These are phyloP conservation scores for Chaetomiaceae sp. DNA, from an alignment of 2,329 filamentous ascomycete genomes.

Conservation along the genomic window DNA sequence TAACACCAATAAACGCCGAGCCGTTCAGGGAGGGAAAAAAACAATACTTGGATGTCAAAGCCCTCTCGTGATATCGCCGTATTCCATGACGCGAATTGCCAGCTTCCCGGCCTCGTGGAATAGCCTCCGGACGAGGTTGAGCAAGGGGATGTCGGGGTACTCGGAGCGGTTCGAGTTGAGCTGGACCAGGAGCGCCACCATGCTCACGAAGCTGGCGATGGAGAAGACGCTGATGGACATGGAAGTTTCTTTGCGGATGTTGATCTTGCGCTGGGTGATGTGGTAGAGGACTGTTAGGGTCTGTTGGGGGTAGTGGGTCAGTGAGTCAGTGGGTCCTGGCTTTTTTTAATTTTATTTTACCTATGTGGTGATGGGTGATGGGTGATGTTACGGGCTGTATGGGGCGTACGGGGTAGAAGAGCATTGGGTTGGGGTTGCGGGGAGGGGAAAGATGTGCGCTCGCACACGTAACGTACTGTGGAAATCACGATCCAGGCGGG, in stretches of 20 bases:
- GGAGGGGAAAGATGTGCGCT: constrained; percentile 8
- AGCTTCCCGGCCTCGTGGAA: constrained; percentile 32
- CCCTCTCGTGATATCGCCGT: constrained; percentile 29
- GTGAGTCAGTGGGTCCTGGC: no score
- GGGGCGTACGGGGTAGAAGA: no score
- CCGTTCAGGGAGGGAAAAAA: not conserved
- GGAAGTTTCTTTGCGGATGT: constrained; percentile 73
- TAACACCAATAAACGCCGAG: not conserved
- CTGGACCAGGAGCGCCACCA: constrained; percentile 64
- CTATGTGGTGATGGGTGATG: no score
- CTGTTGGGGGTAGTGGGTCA: constrained; percentile 37
- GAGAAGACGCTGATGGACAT: constrained; percentile 75
- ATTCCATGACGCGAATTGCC: constrained; percentile 30
- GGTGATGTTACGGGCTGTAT: no score
- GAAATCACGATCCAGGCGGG: constrained; percentile 77
- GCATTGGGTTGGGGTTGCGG: not conserved
- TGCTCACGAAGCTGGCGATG: constrained; percentile 70
- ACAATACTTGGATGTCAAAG: not conserved
- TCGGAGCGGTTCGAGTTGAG: constrained; percentile 59
- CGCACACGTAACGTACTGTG: no score
- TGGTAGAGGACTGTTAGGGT: constrained; percentile 72
- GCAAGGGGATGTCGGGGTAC: constrained; percentile 56
- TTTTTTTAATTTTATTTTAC: no score
- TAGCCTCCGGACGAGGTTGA: constrained; percentile 43
- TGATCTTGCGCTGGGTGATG: constrained; percentile 71